Percentiles rank a stretch among this genome's conserved stretches.
These are phyloP conservation scores for Aureobasidium leucospermi DNA, from an alignment of 2,329 filamentous ascomycete genomes.

Conservation along the genomic window DNA sequence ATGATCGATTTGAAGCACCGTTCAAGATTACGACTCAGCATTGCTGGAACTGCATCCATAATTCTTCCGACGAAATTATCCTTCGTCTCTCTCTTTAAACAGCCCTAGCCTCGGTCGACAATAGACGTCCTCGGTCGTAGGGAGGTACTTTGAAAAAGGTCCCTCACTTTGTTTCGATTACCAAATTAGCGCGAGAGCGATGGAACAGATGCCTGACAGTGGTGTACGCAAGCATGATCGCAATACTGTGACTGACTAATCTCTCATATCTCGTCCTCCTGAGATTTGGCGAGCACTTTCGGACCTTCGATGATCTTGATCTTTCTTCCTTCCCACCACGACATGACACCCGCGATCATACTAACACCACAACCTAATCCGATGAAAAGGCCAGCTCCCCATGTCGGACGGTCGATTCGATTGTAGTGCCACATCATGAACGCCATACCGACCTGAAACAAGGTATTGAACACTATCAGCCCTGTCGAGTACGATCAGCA, in stretches of 20 bases:
- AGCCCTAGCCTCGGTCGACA: background rate
- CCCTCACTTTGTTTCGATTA: background rate
- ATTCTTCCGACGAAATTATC: background rate
- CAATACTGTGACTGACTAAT: background rate
- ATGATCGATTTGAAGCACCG: background rate
- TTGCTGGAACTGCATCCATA: background rate
- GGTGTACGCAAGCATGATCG: background rate
- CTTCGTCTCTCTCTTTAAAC: background rate
- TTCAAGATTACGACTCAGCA: background rate
- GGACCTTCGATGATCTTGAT: constrained; percentile 64
- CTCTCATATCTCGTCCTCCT: background rate
- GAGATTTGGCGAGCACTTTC: constrained; percentile 59
- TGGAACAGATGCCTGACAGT: background rate
- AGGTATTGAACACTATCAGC: constrained; percentile 69
- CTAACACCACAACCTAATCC: constrained; percentile 66
- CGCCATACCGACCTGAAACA: constrained; percentile 65
- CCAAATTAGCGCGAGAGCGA: background rate
- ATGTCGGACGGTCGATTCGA: constrained; percentile 55
- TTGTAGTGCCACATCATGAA: constrained; percentile 66
- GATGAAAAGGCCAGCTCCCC: constrained; percentile 74
- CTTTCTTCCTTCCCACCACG: constrained; percentile 60
- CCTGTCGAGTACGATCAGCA: too few species aligned
- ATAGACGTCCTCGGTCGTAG: background rate
- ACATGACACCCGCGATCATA: constrained; percentile 59
- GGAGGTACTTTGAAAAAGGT: background rate